Percentiles rank a stretch among this genome's conserved stretches.
Conservation (phyloP, 148 eudicot species). For the Pharnaceum exiguum region DNA sequence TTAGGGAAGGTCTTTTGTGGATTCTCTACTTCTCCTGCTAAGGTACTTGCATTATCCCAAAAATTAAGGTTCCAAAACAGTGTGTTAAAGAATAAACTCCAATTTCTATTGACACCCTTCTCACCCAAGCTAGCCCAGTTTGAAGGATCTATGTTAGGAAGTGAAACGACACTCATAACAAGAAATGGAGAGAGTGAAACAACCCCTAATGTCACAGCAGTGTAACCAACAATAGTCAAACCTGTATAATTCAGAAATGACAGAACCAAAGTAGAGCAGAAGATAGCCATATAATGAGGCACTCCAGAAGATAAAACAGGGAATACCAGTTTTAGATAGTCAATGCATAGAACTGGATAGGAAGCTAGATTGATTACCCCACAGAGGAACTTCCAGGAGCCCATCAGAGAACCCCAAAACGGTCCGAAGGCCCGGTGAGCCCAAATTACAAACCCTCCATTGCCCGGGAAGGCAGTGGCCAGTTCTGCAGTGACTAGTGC, state of each 20-base stretch:
- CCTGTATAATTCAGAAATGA: constrained; percentile 34
- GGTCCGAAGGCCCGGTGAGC: constrained; percentile 35
- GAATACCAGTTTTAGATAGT: constrained; percentile 28
- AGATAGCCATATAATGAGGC: constrained; percentile 18
- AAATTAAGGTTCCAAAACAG: constrained; percentile 42
- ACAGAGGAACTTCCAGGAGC: constrained; percentile 36
- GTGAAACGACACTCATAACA: constrained; percentile 23
- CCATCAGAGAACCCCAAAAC: constrained; percentile 41
- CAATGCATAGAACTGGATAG: constrained; percentile 35
- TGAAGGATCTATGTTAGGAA: constrained; percentile 22
- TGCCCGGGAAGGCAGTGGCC: constrained; percentile 37
- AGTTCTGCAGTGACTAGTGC: constrained; percentile 44
- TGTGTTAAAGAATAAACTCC: constrained; percentile 38
- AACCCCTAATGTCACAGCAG: constrained; percentile 28
- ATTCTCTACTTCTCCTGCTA: constrained; percentile 37
- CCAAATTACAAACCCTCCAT: constrained; percentile 41
- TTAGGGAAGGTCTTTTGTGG: constrained; percentile 34
- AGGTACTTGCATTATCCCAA: constrained; percentile 40
- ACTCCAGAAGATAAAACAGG: constrained; percentile 29
- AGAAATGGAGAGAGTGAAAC: constrained; percentile 29
- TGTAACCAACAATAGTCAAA: constrained; percentile 33
- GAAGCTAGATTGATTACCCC: constrained; percentile 38
- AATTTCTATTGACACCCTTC: constrained; percentile 20
- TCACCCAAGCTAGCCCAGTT: constrained; percentile 32
- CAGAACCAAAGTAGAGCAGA: constrained; percentile 16